phyloP scores from a whole-genome alignment of 208 protist genomes.

The Leishmania aethiopica region DNA sequence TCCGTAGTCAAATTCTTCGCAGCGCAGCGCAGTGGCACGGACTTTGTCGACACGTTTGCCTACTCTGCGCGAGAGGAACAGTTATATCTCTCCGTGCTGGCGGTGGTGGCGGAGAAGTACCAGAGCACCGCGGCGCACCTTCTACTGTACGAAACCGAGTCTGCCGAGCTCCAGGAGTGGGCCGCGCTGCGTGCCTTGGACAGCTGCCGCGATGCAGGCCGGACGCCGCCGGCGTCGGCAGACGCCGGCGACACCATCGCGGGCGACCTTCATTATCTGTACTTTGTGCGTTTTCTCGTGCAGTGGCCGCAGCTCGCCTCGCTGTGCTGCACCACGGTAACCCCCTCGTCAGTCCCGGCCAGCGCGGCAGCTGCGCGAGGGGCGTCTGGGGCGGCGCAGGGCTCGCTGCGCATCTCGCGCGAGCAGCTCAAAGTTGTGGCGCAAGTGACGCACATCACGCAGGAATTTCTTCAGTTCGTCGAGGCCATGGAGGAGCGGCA shows the following conservation, averaged over 20 bases:
- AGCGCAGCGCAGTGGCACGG: conserved; percentile 42
- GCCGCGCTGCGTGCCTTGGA: conserved; percentile 28
- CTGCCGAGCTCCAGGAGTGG: conserved; percentile 65
- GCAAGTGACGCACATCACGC: conserved; percentile 61
- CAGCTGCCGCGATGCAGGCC: not conserved
- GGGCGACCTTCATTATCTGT: conserved; percentile 56
- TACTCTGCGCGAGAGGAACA: conserved; percentile 69
- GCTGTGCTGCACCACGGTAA: conserved; percentile 54
- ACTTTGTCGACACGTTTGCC: conserved; percentile 72
- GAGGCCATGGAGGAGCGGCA: conserved; percentile 50
- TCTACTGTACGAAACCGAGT: conserved; percentile 77
- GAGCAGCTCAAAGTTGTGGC: conserved; percentile 58
- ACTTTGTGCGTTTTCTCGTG: conserved; percentile 82
- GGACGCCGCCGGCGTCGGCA: not conserved
- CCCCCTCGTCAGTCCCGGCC: conserved; percentile 9
- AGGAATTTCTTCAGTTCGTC: conserved; percentile 76
- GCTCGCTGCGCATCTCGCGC: conserved; percentile 43
- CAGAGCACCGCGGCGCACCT: conserved; percentile 49
- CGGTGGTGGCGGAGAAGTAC: conserved; percentile 55
- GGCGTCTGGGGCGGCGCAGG: conserved; percentile 11
- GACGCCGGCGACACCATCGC: not conserved
- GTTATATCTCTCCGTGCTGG: conserved; percentile 59
- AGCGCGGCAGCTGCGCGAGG: conserved; percentile 2
- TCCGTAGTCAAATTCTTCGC: conserved; percentile 56
- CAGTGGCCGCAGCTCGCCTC: conserved; percentile 84